Percentiles rank a stretch among this genome's conserved stretches.
phyloP scores from a whole-genome alignment of 257 asterid species.

The Salvia hispanica region DNA sequence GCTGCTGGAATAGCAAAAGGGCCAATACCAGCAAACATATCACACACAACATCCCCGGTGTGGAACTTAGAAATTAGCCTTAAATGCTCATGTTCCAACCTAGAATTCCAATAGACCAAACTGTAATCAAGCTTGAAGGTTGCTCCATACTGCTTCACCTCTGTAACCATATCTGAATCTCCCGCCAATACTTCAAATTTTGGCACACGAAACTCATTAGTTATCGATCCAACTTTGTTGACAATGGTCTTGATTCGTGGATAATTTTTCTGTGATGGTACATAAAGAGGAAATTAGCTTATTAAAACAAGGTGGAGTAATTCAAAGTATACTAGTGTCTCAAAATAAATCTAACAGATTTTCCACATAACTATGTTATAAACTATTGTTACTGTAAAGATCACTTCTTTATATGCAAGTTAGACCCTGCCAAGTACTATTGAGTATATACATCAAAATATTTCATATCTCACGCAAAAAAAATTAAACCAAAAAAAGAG shows the following conservation, averaged over 20 bases:
- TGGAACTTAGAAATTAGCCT: conserved; percentile 73
- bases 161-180: conserved; percentile 79
- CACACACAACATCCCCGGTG: conserved; percentile 74
- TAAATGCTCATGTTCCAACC: conserved; percentile 92
- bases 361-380: neutral
- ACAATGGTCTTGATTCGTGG: conserved; percentile 89
- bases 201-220: conserved; percentile 93
- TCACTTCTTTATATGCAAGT: neutral
- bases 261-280: conserved; percentile 68
- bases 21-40: conserved; percentile 96
- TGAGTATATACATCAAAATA: neutral
- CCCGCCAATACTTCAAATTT: conserved; percentile 92
- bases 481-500: conserved; percentile 11
- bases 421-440: neutral
- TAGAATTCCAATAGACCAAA: conserved; percentile 95
- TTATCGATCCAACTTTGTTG: conserved; percentile 84
- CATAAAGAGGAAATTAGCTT: conserved; percentile 12
- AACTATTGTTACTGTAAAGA: neutral
- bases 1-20: conserved; percentile 98
- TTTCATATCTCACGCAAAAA: neutral
- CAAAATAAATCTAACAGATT: neutral
- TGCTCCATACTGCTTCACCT: conserved; percentile 86
- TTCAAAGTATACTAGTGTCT: conserved; percentile 16
- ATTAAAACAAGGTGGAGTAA: neutral
- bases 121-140: conserved; percentile 93